Base-by-base conservation (phyloP, 441 rosid species). In the Eruca vesicaria region DNA sequence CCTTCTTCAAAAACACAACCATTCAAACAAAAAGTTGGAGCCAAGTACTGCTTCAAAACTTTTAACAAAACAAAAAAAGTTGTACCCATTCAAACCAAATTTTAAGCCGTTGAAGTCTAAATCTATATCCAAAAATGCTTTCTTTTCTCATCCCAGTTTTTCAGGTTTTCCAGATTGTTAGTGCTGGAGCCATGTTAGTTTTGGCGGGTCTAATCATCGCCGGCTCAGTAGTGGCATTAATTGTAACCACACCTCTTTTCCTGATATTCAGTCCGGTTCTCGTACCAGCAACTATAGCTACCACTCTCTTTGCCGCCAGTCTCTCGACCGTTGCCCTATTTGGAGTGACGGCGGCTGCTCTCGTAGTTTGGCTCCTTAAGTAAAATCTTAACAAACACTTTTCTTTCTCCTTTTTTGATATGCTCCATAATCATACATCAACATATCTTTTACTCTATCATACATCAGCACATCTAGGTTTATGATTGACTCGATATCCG, bases 261-360 rank as follows among this genome's bases (percentile, higher is more conserved):
- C 84, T 93, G 79, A 82, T 91, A n/a, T 90, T 86, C 86, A 91
- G 97, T 73, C 98, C 96, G 0, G 87, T 93, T 52, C 85, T 93
- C 18, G 82, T 93, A 69, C 98, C 97, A 6, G 93, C 94, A 6
- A 79, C 87, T 19, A 81, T 90, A 58, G 68, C 85, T 2, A 74
- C 79, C 20, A 76, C 82, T 31, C 69, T 87, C 60, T 2, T 85
- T 41, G 71, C 64, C 36, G 57, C 73, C 20, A 90, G 89, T 11
- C 71, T 89, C 83, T 9, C 84, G 32, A 72, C 85, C 15, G 77
- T 87, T 1, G 94, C 87, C 5, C 78, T 86, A 11, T 84, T 91
- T 21, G 84, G 88, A 0, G 71, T 84, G 5, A 89, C 90, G 0
- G 91, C 96, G 0, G 15, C 80, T 28, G 75, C 83, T 10, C 87